Evolutionary conservation across 169 alveolate species (phyloP), one percentile per base, ranked within the genome.

Genomic region (Cyclospora cayetanensis): DNA sequence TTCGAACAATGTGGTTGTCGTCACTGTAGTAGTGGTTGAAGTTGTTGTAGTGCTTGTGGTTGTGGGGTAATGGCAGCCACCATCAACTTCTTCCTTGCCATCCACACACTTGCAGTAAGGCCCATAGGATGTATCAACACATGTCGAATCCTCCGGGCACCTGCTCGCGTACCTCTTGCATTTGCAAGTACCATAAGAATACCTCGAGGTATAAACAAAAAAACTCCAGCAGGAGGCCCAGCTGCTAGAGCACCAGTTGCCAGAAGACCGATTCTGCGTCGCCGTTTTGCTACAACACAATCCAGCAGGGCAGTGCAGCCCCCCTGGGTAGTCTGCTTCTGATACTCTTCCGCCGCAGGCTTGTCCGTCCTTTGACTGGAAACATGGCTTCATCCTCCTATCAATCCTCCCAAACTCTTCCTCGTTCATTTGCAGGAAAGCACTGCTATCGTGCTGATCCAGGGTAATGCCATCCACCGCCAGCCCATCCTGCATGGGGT

Each of bases 241-340:
- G 20, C 53, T 34, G 2, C 18, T 1, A 5, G 82, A 31, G 37
- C 82, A 70, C 82, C 82, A 70, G 1, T 9, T 7, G 5, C 82
- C 82, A 3, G 31, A 35, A 7, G 46, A 31, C 1, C 52, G 34
- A 2, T 39, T 27, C 31, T 34, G 34, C 5, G 37, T 34, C 41
- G 37, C 52, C 1, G 46, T 70, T 70, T 34, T 70, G 43, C 82
- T 70, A 27, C 82, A 70, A 25, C 82, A 70, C 22, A 27, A 35
- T 12, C 18, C 25, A 1, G 52, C 31, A 34, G 82, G 82, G 43
- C 82, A 70, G 52, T 70, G 82, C 4, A 70, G 46, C 25, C 82
- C 82, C 53, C 82, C 82, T 3, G 82, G 82, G 43, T 70, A 70
- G 15, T 70, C 82, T 4, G 41, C 82, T 37, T 27, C 82, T 2